These are phyloP conservation scores for Penicillium palitans DNA, from an alignment of 2,329 filamentous ascomycete genomes.

Conservation along the genomic window DNA sequence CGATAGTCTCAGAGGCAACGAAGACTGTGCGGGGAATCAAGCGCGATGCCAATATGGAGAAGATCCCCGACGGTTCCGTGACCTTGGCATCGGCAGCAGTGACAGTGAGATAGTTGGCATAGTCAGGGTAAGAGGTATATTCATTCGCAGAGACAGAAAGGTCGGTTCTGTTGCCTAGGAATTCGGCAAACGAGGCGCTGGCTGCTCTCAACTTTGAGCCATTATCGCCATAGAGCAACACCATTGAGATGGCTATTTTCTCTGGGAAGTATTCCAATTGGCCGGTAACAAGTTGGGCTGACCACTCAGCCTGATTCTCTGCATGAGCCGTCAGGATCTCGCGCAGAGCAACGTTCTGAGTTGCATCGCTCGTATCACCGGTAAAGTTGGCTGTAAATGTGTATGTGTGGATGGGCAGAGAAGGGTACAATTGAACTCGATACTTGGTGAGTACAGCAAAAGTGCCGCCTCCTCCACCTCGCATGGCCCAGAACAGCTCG, in stretches of 20 bases:
- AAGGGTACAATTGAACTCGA: conserved; percentile 7
- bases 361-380: neutral
- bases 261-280: conserved; percentile 13
- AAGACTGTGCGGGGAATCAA: conserved; percentile 9
- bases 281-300: conserved; percentile 6
- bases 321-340: conserved; percentile 10
- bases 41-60: conserved; percentile 9
- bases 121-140: conserved; percentile 10
- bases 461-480: conserved; percentile 44
- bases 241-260: neutral
- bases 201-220: conserved; percentile 2
- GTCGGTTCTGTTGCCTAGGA: neutral
- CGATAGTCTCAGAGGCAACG: neutral
- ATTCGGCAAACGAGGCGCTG: conserved; percentile 3
- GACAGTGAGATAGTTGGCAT: conserved; percentile 5
- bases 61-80: conserved; percentile 11
- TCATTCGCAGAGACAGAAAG: neutral
- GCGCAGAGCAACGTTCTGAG: conserved; percentile 3
- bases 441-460: conserved; percentile 18
- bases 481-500: conserved; percentile 54
- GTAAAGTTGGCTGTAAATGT: conserved; percentile 8
- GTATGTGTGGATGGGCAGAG: conserved; percentile 13
- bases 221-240: conserved; percentile 7
- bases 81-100: conserved; percentile 6
- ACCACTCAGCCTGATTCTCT: conserved; percentile 7